Percentiles rank a stretch among this genome's conserved stretches.
phyloP scores from a whole-genome alignment of 108 stramenopile species.

The Cyclotella sp. region DNA sequence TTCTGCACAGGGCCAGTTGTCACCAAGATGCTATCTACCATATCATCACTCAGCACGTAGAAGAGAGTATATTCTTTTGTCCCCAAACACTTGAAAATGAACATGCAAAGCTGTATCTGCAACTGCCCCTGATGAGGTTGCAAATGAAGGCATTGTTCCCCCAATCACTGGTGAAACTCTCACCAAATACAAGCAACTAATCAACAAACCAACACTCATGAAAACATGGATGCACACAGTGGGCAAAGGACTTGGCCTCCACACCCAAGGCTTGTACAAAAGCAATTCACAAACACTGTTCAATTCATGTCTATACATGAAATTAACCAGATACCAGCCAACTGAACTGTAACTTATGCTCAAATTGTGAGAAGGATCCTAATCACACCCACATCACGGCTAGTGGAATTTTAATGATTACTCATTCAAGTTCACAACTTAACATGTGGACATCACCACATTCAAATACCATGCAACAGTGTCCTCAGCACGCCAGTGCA shows the following conservation, averaged over 20 bases:
- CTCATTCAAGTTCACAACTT: not conserved
- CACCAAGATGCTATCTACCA: too few relatives aligned
- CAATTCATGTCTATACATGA: conserved; percentile 13
- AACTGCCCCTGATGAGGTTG: not conserved
- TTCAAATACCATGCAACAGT: conserved; percentile 18
- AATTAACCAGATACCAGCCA: not conserved
- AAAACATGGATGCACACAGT: not conserved
- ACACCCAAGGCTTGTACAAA: not conserved
- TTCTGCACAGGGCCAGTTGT: too few relatives aligned
- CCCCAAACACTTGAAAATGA: too few relatives aligned
- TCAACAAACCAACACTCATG: not conserved
- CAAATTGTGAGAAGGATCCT: not conserved
- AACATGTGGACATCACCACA: not conserved
- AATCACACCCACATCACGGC: not conserved
- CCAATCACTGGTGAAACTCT: conserved; percentile 1
- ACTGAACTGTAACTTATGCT: conserved; percentile 8
- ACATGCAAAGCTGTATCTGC: not conserved
- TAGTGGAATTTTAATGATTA: not conserved
- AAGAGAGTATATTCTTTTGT: too few relatives aligned
- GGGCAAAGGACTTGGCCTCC: conserved; percentile 1
- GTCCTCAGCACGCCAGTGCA: conserved; percentile 29
- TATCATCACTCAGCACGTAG: too few relatives aligned
- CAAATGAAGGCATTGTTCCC: not conserved
- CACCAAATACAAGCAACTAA: conserved; percentile 1
- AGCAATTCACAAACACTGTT: not conserved